These are phyloP conservation scores for Celoporthe dispersa DNA, from an alignment of 2,329 filamentous ascomycete species.

Conservation along the genomic window DNA sequence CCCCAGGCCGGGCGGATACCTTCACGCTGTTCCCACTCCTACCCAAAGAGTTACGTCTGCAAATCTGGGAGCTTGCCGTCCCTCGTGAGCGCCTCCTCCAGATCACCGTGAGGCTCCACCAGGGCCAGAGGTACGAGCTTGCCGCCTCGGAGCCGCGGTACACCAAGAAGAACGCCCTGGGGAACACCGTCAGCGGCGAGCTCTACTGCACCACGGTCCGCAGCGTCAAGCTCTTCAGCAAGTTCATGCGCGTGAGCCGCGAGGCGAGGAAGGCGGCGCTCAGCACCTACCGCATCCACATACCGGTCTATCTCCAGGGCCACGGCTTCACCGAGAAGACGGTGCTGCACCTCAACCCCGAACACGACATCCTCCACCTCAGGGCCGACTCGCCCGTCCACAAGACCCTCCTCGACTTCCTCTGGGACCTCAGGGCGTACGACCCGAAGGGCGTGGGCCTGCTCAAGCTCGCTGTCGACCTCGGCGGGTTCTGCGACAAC, in stretches of 20 bases:
- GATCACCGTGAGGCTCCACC: neutral
- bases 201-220: neutral
- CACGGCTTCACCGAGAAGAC: neutral
- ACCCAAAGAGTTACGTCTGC: slow-evolving; percentile 25
- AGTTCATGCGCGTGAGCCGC: slow-evolving; percentile 19
- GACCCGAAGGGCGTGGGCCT: slow-evolving; percentile 23
- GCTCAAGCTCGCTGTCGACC: slow-evolving; percentile 14
- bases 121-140: neutral
- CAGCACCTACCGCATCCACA: slow-evolving; percentile 19
- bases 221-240: slow-evolving; percentile 7
- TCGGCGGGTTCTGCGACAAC: slow-evolving; percentile 10
- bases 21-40: slow-evolving; percentile 19
- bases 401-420: slow-evolving; percentile 25
- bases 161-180: slow-evolving; percentile 21
- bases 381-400: slow-evolving; percentile 16
- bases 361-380: slow-evolving; percentile 24
- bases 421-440: slow-evolving; percentile 28
- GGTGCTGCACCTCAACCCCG: slow-evolving; percentile 22
- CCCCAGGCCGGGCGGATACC: neutral
- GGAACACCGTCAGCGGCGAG: slow-evolving; percentile 23
- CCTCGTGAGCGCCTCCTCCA: slow-evolving; percentile 24
- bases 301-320: slow-evolving; percentile 1
- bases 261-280: slow-evolving; percentile 18
- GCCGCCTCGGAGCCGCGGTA: slow-evolving; percentile 18
- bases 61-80: slow-evolving; percentile 26